A percentile compares a stretch with the other conserved stretches of the same genome.
Conservation (phyloP, 768 basidiomycete genomes). For the Russula earlei region DNA sequence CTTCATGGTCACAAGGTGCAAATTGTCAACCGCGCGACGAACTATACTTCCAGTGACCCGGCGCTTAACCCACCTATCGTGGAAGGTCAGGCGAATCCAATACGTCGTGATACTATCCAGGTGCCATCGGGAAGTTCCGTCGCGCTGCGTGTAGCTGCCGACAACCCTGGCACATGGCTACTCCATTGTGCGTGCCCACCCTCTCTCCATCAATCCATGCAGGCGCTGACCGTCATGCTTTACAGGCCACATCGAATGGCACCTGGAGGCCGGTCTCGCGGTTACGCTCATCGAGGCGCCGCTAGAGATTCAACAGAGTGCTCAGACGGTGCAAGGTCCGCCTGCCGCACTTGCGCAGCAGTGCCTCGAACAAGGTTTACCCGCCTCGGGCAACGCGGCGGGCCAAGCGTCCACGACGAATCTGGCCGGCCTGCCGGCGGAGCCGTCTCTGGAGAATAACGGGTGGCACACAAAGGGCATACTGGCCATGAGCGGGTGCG, state of each 20-base stretch:
- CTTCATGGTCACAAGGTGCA: constrained; percentile 84
- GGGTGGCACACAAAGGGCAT: constrained; percentile 72
- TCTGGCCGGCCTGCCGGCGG: constrained; percentile 50
- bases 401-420: constrained; percentile 65
- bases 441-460: constrained; percentile 63
- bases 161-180: constrained; percentile 91
- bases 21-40: constrained; percentile 60
- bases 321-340: constrained; percentile 40
- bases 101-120: constrained; percentile 83
- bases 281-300: constrained; percentile 81
- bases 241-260: constrained; percentile 79
- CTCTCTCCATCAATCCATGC: neutral
- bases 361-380: constrained; percentile 52
- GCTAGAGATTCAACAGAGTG: constrained; percentile 48
- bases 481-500: constrained; percentile 64
- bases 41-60: constrained; percentile 69
- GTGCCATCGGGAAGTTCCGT: constrained; percentile 60
- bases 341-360: constrained; percentile 47
- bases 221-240: neutral
- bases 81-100: constrained; percentile 77
- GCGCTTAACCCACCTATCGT: constrained; percentile 68
- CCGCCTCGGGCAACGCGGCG: constrained; percentile 77
- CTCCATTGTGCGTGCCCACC: constrained; percentile 54
- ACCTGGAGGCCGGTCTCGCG: constrained; percentile 76
- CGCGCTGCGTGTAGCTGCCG: constrained; percentile 70